Conservation (phyloP, 768 basidiomycete species). For the Kwoniella dendrophila region DNA sequence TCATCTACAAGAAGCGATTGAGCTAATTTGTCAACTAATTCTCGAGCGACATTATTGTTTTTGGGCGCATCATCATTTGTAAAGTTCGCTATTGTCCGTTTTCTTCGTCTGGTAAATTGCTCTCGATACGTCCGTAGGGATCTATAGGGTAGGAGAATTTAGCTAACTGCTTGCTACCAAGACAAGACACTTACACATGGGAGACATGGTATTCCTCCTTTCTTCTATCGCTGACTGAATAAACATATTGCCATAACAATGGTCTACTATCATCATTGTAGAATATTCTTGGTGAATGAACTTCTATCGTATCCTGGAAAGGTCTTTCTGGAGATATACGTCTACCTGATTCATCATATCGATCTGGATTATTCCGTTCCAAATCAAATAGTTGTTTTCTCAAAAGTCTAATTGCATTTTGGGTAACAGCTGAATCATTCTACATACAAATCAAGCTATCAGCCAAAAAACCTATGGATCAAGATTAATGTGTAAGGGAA, state of each 20-base stretch:
- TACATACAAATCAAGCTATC: neutral
- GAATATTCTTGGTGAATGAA: conserved; percentile 80
- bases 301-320: conserved; percentile 88
- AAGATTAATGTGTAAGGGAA: neutral
- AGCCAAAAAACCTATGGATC: neutral
- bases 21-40: conserved; percentile 25
- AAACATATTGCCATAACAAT: conserved; percentile 84
- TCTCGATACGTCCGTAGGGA: conserved; percentile 27
- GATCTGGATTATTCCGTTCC: conserved; percentile 11
- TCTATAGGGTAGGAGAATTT: conserved; percentile 2
- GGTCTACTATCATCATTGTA: conserved; percentile 77
- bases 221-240: conserved; percentile 72
- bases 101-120: conserved; percentile 13
- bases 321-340: conserved; percentile 62
- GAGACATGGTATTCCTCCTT: conserved; percentile 89
- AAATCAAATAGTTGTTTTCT: neutral
- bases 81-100: conserved; percentile 60
- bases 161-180: neutral
- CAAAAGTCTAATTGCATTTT: conserved; percentile 14
- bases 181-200: conserved; percentile 64
- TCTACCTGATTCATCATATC: conserved; percentile 5
- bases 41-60: conserved; percentile 15
- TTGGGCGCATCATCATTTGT: conserved; percentile 25
- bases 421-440: conserved; percentile 12
- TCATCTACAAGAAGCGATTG: conserved; percentile 10